Base-by-base conservation (phyloP, 768 basidiomycete genomes). In the Naganishia onofrii region DNA sequence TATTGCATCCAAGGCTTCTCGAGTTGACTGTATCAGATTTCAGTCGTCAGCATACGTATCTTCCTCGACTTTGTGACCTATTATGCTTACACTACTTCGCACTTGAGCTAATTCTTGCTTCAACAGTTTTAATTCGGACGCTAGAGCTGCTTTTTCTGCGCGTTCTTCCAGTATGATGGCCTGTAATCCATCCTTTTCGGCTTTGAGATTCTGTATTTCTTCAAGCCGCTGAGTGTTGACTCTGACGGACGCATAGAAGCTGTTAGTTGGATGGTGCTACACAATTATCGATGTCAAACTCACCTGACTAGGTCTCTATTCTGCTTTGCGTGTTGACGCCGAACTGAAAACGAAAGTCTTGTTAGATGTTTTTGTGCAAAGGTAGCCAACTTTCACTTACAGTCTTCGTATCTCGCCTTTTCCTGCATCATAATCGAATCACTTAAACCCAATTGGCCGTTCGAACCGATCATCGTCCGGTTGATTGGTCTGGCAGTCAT, bases 221-320 rank as follows among this genome's bases (percentile, higher is more conserved):
- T 54, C 32, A 13, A 58, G 36, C 15, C 68, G 55, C n/a, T 69
- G 56, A 29, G 57, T 58, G 29, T 69, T 69, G 12, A 48, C 58
- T 52, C 68, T 69, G 51, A 10, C 32, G 48, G 15, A 21, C 57
- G 32, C 44, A 51, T 17, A 51, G 17, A 17, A 42, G 48, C 19
- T 51, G 68, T 69, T 32, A 19, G 17, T 19, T 34, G 4, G 29
- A 2, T 38, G 28, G 15, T 48, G 3, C 17, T 48, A 13, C 23
- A 13, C 1, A n/a, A 29, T n/a, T 15, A 42, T 0, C 7, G 8
- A 31, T 19, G 42, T 42, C 4, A 17, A 31, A 36, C 56, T 34
- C 26, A 69, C 68, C 58, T 60, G 29, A 69, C 58, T 56, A 69
- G 56, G 63, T 69, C 68, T 53, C 68, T 53, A 52, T 69, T 69